phyloP scores from a whole-genome alignment of 257 asterid genomes.

The Handroanthus guayacan region DNA sequence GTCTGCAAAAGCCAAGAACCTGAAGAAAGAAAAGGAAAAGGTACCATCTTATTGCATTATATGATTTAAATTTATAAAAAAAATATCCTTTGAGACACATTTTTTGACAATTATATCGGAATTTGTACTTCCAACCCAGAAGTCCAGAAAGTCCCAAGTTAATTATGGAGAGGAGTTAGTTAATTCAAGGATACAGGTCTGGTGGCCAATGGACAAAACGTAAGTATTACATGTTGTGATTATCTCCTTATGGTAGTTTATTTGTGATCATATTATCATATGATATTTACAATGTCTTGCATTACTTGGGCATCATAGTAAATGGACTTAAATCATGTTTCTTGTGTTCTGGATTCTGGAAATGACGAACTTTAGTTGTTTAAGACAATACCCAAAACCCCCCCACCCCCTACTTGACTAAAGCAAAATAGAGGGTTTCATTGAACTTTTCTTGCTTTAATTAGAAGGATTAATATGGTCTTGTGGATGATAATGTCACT shows the following conservation, averaged over 20 bases:
- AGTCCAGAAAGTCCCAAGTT: constrained; percentile 34
- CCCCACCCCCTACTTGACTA: neutral
- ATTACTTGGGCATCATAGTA: neutral
- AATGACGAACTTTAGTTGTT: neutral
- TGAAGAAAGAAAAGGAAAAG: constrained; percentile 47
- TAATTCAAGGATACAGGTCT: constrained; percentile 52
- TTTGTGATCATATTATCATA: constrained; percentile 10
- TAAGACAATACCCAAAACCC: neutral
- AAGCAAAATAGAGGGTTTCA: constrained; percentile 1
- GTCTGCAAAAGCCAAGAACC: constrained; percentile 39
- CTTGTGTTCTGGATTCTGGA: neutral
- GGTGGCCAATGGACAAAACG: constrained; percentile 69
- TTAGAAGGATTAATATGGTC: constrained; percentile 6
- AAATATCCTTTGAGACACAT: constrained; percentile 32
- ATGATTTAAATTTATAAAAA: neutral
- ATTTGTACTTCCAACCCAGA: constrained; percentile 42
- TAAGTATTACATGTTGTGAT: constrained; percentile 37
- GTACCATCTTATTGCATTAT: constrained; percentile 39
- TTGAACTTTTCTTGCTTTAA: constrained; percentile 13
- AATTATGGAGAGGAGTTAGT: constrained; percentile 45
- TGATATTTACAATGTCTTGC: neutral
- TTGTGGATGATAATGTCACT: constrained; percentile 6
- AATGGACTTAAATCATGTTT: constrained; percentile 19
- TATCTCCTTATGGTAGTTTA: constrained; percentile 13
- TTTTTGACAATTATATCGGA: constrained; percentile 24